Evolutionary conservation across 2,329 filamentous ascomycete species (phyloP).

Genomic region (Pseudogymnoascus pannorum): DNA sequence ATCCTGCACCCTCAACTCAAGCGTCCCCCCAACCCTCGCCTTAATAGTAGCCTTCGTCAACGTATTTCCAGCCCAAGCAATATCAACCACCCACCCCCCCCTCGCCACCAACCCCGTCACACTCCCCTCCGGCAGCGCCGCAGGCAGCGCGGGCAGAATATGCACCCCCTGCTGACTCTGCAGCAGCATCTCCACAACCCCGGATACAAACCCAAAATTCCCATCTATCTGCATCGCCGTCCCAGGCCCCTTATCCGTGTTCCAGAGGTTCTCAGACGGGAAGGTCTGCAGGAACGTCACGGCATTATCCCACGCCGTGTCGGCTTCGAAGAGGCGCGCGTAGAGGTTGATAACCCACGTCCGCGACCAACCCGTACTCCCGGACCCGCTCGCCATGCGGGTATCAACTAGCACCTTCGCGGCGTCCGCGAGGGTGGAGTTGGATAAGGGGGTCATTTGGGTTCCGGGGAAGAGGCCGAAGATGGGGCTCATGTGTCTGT

Average conservation of each 20-base stretch:
- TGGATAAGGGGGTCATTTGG: slow-evolving; percentile 28
- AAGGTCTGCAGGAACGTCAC: neutral
- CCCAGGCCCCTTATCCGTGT: neutral
- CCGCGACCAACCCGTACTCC: slow-evolving; percentile 45
- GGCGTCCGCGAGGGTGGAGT: slow-evolving; percentile 17
- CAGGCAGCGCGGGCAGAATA: slow-evolving; percentile 23
- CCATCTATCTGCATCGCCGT: slow-evolving; percentile 41
- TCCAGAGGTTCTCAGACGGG: neutral
- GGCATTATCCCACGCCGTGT: slow-evolving; percentile 9
- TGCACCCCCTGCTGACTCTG: slow-evolving; percentile 30
- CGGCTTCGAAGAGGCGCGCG: slow-evolving; percentile 36
- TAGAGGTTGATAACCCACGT: slow-evolving; percentile 44
- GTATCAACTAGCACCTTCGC: slow-evolving; percentile 24
- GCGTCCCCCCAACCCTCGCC: neutral
- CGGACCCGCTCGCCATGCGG: slow-evolving; percentile 32
- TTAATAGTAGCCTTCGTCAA: neutral
- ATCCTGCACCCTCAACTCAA: too few species aligned
- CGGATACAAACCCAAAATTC: slow-evolving; percentile 40
- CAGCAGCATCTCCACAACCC: slow-evolving; percentile 38
- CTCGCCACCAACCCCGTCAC: slow-evolving; percentile 18
- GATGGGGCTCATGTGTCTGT: slow-evolving; percentile 44
- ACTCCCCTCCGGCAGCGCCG: slow-evolving; percentile 14
- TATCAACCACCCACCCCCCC: slow-evolving; percentile 16
- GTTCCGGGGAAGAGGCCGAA: slow-evolving; percentile 42
- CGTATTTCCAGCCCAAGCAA: slow-evolving; percentile 12